A percentile compares a stretch with the other conserved stretches of the same genome.
These are phyloP conservation scores for Arthrobotrys sinensis DNA, from an alignment of 2,329 filamentous ascomycete species.

Conservation along the genomic window DNA sequence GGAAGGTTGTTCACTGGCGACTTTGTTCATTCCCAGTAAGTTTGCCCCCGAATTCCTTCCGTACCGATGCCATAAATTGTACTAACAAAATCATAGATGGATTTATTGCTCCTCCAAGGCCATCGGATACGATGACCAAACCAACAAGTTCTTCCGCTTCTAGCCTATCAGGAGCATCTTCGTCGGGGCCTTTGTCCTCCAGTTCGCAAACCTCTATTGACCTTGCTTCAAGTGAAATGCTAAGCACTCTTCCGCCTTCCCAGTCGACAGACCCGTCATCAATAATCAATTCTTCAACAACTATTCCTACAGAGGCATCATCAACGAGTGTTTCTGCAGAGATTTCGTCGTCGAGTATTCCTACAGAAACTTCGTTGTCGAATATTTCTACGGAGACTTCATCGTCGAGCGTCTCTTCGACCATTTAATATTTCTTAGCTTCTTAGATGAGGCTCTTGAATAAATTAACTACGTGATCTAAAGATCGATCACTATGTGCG, in stretches of 20 bases:
- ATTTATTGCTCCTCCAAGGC: neutral
- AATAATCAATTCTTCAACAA: neutral
- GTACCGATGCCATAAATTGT: neutral
- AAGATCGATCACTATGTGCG: neutral
- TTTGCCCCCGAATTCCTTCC: neutral
- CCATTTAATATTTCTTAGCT: neutral
- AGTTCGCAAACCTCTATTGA: neutral
- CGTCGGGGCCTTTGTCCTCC: neutral
- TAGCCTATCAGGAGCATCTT: neutral
- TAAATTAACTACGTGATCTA: neutral
- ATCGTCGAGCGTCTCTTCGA: too few relatives aligned
- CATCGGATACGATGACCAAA: neutral
- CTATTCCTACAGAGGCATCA: neutral
- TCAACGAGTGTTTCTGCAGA: neutral
- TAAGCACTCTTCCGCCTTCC: neutral
- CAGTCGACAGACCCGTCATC: neutral
- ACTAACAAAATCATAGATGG: conserved; percentile 4
- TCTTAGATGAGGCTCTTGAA: neutral
- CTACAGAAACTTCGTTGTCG: neutral
- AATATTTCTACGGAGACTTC: conserved; percentile 4
- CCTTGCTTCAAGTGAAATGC: neutral
- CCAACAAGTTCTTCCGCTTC: neutral
- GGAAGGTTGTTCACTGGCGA: conserved; percentile 7
- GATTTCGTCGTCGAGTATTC: neutral
- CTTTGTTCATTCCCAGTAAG: conserved; percentile 21